Conservation (phyloP, 73 alveolate genomes). For the Durusdinium trenchii region DNA sequence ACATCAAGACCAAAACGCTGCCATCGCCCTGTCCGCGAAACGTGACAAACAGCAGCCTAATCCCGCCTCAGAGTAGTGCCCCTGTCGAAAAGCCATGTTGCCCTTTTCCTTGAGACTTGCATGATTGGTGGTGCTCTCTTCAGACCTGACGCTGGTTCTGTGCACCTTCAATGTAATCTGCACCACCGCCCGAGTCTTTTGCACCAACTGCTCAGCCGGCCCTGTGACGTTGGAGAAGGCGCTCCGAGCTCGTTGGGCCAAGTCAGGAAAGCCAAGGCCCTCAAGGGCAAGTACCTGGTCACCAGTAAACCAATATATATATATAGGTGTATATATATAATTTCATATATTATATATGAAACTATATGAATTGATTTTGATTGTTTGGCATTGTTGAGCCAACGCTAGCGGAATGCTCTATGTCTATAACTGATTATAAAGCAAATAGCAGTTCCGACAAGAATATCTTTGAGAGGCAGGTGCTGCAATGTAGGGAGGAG, state of each 20-base stretch:
- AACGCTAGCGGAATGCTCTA: no score
- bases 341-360: no score
- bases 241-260: neutral
- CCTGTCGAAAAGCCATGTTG: slow-evolving; percentile 1
- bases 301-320: no score
- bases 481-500: no score
- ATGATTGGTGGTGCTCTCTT: neutral
- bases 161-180: neutral
- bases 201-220: neutral
- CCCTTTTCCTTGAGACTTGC: slow-evolving; percentile 12
- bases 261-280: neutral
- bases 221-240: neutral
- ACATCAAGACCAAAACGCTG: no score
- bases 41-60: neutral
- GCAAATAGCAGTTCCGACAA: no score
- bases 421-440: no score
- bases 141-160: neutral
- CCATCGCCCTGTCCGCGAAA: neutral
- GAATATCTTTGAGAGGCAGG: no score
- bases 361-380: no score
- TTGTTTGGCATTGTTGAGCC: no score
- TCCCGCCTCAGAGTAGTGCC: neutral
- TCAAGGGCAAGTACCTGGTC: neutral
- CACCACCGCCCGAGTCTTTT: neutral
- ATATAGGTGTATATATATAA: no score